Conservation (phyloP, 108 stramenopile genomes). For the Nitzschia palea region DNA sequence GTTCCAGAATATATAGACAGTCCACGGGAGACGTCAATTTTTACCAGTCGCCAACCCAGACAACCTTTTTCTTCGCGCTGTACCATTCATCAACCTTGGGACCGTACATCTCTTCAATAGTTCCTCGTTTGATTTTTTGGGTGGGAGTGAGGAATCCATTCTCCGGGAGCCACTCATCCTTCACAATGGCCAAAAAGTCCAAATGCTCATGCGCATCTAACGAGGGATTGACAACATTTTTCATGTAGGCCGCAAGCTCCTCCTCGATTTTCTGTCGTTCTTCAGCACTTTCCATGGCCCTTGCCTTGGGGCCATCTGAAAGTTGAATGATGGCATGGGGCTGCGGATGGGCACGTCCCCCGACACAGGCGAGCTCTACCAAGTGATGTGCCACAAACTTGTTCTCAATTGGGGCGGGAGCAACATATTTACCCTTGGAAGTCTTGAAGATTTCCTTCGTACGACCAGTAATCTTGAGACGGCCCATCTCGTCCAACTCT, state of each 20-base stretch:
- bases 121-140: constrained; percentile 74
- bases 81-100: constrained; percentile 70
- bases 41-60: constrained; percentile 56
- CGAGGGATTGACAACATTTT: constrained; percentile 42
- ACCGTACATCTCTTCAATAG: constrained; percentile 68
- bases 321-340: constrained; percentile 66
- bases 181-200: constrained; percentile 68
- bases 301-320: constrained; percentile 53
- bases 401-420: constrained; percentile 81
- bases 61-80: constrained; percentile 61
- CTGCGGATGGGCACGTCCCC: constrained; percentile 64
- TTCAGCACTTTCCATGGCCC: constrained; percentile 34
- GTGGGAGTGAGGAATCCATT: constrained; percentile 83
- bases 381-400: constrained; percentile 45
- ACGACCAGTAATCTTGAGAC: constrained; percentile 87
- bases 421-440: constrained; percentile 80
- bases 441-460: constrained; percentile 88
- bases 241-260: constrained; percentile 54
- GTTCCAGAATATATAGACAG: too few species aligned
- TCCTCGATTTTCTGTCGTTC: constrained; percentile 48
- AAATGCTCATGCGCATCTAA: constrained; percentile 68
- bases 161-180: constrained; percentile 82
- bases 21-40: too few species aligned
- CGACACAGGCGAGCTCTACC: constrained; percentile 73
- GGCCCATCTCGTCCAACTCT: constrained; percentile 67